phyloP scores from a whole-genome alignment of 371 early-diverging fungal genomes.

The Zychaea mexicana region DNA sequence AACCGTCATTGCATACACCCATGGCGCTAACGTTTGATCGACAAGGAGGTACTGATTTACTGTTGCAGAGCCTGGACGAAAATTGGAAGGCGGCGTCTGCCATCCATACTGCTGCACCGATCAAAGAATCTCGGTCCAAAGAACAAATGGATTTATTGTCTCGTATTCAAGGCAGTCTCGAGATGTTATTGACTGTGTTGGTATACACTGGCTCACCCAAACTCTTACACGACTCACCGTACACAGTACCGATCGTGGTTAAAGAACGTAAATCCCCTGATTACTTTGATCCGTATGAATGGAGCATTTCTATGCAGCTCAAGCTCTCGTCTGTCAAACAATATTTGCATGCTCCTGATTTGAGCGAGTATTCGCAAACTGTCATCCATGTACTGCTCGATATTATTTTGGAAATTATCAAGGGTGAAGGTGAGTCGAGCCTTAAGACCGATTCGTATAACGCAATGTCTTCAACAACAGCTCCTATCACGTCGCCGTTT shows the following conservation, averaged over 20 bases:
- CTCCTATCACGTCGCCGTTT: constrained; percentile 34
- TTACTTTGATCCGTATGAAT: constrained; percentile 72
- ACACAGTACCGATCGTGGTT: constrained; percentile 55
- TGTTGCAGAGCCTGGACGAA: constrained; percentile 55
- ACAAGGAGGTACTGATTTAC: constrained; percentile 58
- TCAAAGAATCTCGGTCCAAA: constrained; percentile 24
- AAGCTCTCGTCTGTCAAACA: constrained; percentile 52
- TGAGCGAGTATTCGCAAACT: constrained; percentile 46
- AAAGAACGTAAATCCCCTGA: constrained; percentile 58
- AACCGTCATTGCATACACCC: constrained; percentile 70
- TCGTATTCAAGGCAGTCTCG: constrained; percentile 51
- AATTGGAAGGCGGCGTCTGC: constrained; percentile 59
- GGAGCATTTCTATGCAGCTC: constrained; percentile 61
- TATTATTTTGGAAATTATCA: constrained; percentile 68
- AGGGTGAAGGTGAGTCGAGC: constrained; percentile 67
- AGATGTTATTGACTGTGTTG: constrained; percentile 62
- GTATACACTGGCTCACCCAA: constrained; percentile 62
- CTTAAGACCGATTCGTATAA: constrained; percentile 25
- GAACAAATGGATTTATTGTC: constrained; percentile 26
- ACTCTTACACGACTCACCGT: constrained; percentile 71
- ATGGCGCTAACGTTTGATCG: constrained; percentile 72
- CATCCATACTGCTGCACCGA: constrained; percentile 20
- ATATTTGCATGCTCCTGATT: constrained; percentile 42
- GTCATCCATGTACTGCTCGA: constrained; percentile 57
- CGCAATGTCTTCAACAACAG: not conserved